phyloP scores from a whole-genome alignment of 2,329 filamentous ascomycete species.

The Epichloe baconii region DNA sequence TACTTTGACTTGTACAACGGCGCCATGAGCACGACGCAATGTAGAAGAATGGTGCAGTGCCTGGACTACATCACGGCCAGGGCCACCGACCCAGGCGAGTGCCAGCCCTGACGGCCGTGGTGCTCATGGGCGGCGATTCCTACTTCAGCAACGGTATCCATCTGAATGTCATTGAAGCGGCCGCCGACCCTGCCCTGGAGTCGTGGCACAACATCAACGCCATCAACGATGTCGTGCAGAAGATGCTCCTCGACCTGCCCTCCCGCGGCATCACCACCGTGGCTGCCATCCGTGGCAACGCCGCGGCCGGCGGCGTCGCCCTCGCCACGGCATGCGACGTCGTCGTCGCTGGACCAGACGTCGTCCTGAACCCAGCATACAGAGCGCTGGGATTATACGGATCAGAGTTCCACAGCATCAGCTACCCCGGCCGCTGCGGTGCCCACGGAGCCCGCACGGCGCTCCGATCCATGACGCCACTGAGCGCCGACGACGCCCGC shows the following conservation, averaged over 20 bases:
- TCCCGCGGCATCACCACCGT: slow-evolving; percentile 22
- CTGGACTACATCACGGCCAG: slow-evolving; percentile 21
- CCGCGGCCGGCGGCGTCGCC: slow-evolving; percentile 29
- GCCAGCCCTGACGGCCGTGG: slow-evolving; percentile 21
- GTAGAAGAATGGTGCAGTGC: slow-evolving; percentile 21
- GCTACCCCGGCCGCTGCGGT: slow-evolving; percentile 25
- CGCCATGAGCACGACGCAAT: slow-evolving; percentile 28
- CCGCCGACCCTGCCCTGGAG: slow-evolving; percentile 22
- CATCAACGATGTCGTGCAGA: slow-evolving; percentile 27
- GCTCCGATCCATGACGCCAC: slow-evolving; percentile 24
- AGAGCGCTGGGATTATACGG: slow-evolving; percentile 22
- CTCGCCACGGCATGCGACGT: slow-evolving; percentile 24
- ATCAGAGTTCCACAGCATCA: slow-evolving; percentile 29
- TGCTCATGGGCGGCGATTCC: slow-evolving; percentile 23
- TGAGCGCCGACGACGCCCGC: slow-evolving; percentile 24
- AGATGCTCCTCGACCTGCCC: slow-evolving; percentile 24
- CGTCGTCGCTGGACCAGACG: slow-evolving; percentile 23
- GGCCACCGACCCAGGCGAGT: slow-evolving; percentile 5
- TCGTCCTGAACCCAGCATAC: slow-evolving; percentile 29
- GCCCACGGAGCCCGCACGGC: slow-evolving; percentile 16
- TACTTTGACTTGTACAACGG: slow-evolving; percentile 31
- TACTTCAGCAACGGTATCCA: slow-evolving; percentile 32
- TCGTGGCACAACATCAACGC: slow-evolving; percentile 32
- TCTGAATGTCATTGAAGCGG: slow-evolving; percentile 29
- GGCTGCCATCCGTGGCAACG: slow-evolving; percentile 27